phyloP scores from a whole-genome alignment of 2,329 filamentous ascomycete species.

The Pestalotiopsis sp. region DNA sequence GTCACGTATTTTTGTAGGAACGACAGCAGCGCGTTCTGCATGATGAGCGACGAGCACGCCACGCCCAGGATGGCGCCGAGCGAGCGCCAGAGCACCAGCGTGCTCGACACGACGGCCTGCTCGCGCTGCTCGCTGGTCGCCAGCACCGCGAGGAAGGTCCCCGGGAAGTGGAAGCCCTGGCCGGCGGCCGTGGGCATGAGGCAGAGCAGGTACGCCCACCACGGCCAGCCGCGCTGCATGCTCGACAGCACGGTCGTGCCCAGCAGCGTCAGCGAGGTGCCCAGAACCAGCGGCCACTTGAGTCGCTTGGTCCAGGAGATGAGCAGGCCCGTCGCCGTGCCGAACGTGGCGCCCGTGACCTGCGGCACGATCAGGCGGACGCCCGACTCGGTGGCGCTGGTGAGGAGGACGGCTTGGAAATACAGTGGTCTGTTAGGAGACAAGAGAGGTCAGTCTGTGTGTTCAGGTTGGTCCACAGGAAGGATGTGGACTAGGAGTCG shows the following conservation, averaged over 20 bases:
- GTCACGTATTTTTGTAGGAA: conserved; percentile 63
- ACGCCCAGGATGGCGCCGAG: conserved; percentile 76
- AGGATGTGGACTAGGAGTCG: neutral
- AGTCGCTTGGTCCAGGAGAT: conserved; percentile 62
- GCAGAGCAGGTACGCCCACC: conserved; percentile 56
- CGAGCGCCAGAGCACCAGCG: conserved; percentile 71
- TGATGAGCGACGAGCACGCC: conserved; percentile 68
- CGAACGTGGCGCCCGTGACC: conserved; percentile 54
- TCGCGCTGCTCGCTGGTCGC: conserved; percentile 60
- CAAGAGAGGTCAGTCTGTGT: conserved; percentile 20
- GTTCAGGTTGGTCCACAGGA: neutral
- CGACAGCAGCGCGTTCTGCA: conserved; percentile 69
- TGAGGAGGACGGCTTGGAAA: conserved; percentile 75
- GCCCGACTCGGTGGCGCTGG: conserved; percentile 71
- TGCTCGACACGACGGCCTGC: conserved; percentile 71
- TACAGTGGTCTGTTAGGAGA: conserved; percentile 65
- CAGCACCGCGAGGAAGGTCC: conserved; percentile 65
- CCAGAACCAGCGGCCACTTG: conserved; percentile 60
- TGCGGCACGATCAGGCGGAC: conserved; percentile 70
- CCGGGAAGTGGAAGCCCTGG: conserved; percentile 66
- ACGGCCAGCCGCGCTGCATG: conserved; percentile 54
- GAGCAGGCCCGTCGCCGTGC: conserved; percentile 62
- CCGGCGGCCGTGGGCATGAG: conserved; percentile 60
- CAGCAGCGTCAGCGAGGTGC: conserved; percentile 47
- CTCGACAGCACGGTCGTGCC: conserved; percentile 53